phyloP scores from a whole-genome alignment of 1,139 yeast species.

The Taphrina flavorubra region DNA sequence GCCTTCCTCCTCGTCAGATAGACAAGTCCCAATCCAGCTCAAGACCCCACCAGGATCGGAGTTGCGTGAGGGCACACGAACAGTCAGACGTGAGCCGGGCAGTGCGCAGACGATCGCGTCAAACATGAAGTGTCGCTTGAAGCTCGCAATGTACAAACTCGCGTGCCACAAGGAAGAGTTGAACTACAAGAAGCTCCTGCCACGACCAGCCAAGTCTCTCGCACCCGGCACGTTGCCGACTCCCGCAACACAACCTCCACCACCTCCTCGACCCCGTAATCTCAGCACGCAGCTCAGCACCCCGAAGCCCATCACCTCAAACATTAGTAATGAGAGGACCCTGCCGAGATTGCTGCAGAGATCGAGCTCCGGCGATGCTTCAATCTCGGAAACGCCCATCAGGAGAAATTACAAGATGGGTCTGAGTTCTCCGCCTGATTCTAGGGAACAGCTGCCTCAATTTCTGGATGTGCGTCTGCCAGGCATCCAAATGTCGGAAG shows the following conservation, averaged over 20 bases:
- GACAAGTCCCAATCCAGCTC: not conserved
- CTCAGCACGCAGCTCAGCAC: constrained; percentile 12
- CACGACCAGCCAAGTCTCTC: constrained; percentile 4
- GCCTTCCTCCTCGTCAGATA: constrained; percentile 19
- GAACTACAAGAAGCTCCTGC: constrained; percentile 23
- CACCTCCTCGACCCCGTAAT: constrained; percentile 3
- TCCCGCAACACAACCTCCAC: constrained; percentile 11
- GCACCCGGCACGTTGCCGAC: not conserved
- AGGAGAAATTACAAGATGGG: constrained; percentile 19
- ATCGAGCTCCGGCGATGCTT: constrained; percentile 30
- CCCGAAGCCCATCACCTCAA: constrained; percentile 17
- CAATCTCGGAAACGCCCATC: constrained; percentile 25
- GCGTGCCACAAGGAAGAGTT: constrained; percentile 22
- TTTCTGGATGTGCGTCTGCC: constrained; percentile 17
- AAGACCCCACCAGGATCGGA: constrained; percentile 16
- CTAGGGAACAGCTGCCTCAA: constrained; percentile 9
- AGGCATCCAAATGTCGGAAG: constrained; percentile 5
- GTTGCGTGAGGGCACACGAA: not conserved
- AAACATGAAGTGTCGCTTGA: constrained; percentile 14
- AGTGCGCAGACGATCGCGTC: constrained; percentile 12
- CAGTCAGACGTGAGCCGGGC: not conserved
- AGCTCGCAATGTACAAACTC: constrained; percentile 37
- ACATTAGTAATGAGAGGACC: constrained; percentile 19
- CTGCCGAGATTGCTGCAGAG: constrained; percentile 21
- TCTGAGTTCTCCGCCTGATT: constrained; percentile 15